Evolutionary conservation across 805 yeast genomes (phyloP).

Genomic region (Saccharomycopsis fibuligera): DNA sequence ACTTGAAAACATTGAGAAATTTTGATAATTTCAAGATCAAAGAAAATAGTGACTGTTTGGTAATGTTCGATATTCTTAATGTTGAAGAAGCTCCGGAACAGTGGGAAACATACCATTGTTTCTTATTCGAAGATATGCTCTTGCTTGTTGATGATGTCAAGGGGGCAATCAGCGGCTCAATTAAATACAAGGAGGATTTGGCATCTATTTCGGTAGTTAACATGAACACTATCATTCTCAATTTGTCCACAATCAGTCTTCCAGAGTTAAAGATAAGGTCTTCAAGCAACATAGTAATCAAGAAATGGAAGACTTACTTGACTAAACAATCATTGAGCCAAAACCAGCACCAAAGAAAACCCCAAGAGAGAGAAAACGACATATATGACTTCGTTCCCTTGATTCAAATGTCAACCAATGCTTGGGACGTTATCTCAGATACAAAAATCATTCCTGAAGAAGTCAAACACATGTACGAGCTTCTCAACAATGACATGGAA

Average conservation of each 20-base stretch:
- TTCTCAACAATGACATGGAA: constrained; percentile 34
- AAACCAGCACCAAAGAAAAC: not conserved
- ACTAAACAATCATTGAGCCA: constrained; percentile 12
- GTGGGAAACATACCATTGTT: constrained; percentile 36
- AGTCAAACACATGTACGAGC: constrained; percentile 32
- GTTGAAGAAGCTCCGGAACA: constrained; percentile 37
- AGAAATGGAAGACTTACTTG: constrained; percentile 38
- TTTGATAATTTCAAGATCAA: constrained; percentile 2
- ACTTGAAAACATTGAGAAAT: constrained; percentile 3
- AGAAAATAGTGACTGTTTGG: constrained; percentile 5
- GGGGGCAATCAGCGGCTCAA: constrained; percentile 34
- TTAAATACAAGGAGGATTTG: constrained; percentile 34
- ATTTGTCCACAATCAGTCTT: constrained; percentile 34
- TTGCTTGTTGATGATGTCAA: constrained; percentile 26
- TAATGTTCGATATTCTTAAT: constrained; percentile 25
- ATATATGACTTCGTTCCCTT: constrained; percentile 27
- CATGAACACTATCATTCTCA: constrained; percentile 29
- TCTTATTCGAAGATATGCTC: constrained; percentile 30
- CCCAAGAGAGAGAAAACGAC: not conserved
- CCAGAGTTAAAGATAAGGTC: constrained; percentile 39
- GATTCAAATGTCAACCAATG: constrained; percentile 44
- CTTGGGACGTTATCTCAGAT: constrained; percentile 38
- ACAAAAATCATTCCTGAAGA: constrained; percentile 33
- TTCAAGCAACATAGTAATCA: constrained; percentile 28
- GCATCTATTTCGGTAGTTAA: constrained; percentile 26